Evolutionary conservation across 441 rosid species (phyloP).

Genomic region (Eutrema salsugineum): DNA sequence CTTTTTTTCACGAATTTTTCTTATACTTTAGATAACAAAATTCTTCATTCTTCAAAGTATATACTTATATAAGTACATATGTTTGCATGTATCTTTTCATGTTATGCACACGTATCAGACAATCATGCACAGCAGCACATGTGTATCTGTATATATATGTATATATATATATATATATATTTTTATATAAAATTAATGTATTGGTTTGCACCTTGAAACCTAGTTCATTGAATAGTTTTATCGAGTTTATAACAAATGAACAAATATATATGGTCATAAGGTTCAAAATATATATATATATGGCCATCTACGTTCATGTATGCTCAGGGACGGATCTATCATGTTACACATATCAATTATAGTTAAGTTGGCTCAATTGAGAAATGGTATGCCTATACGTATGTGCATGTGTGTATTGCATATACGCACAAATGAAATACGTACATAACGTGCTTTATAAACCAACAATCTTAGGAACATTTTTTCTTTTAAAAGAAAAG

Average conservation of each 20-base stretch:
- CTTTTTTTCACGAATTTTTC: no score
- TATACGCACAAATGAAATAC: not conserved
- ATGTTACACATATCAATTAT: no score
- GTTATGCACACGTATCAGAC: not conserved
- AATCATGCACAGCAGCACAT: not conserved
- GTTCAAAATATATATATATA: no score
- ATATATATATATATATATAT: not conserved
- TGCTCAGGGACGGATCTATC: not conserved
- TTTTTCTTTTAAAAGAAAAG: not conserved
- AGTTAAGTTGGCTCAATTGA: no score
- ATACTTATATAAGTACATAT: not conserved
- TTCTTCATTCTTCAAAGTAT: not conserved
- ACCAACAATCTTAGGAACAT: not conserved
- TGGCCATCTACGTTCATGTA: not conserved
- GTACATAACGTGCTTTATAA: not conserved
- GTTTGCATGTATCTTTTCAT: slow-evolving; percentile 9
- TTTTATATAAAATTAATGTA: not conserved
- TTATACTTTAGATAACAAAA: no score
- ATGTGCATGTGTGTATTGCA: not conserved
- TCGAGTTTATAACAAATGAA: not conserved
- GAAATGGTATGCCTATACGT: not conserved
- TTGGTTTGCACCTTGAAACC: not conserved
- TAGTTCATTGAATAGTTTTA: slow-evolving; percentile 8
- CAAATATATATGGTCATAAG: no score
- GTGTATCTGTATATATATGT: not conserved